Conservation (phyloP, 495 filamentous ascomycete species). For the Jackrogersella minutella region DNA sequence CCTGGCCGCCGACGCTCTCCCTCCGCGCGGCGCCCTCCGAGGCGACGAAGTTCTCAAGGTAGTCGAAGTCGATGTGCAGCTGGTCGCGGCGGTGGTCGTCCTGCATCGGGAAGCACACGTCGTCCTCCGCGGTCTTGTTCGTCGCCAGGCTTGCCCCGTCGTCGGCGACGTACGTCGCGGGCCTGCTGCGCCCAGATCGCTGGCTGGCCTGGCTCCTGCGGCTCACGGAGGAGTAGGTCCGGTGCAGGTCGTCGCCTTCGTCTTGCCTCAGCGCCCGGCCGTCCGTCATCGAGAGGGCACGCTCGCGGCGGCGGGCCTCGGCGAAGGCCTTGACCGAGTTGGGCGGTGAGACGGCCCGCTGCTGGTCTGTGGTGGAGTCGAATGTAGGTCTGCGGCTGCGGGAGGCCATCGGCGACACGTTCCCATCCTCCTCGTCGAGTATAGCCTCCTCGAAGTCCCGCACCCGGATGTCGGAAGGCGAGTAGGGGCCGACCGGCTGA, state of each 20-base stretch:
- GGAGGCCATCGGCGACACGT: slow-evolving; percentile 46
- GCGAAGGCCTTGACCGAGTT: slow-evolving; percentile 99
- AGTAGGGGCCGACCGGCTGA: slow-evolving; percentile 47
- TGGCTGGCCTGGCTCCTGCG: slow-evolving; percentile 53
- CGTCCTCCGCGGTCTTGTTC: slow-evolving; percentile 72
- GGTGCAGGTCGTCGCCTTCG: slow-evolving; percentile 72
- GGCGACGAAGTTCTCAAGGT: slow-evolving; percentile 80
- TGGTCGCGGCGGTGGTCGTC: slow-evolving; percentile 54
- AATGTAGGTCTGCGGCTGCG: slow-evolving; percentile 59
- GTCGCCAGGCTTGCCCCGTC: slow-evolving; percentile 60
- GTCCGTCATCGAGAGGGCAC: slow-evolving; percentile 62
- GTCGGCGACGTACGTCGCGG: slow-evolving; percentile 52
- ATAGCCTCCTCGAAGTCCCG: slow-evolving; percentile 78
- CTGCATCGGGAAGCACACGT: slow-evolving; percentile 81
- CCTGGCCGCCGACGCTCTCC: slow-evolving; percentile 45
- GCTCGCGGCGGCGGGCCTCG: slow-evolving; percentile 69
- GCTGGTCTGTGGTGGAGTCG: slow-evolving; percentile 49
- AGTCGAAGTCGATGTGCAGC: slow-evolving; percentile 82
- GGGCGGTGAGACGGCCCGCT: slow-evolving; percentile 81
- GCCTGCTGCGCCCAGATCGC: slow-evolving; percentile 52
- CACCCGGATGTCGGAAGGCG: slow-evolving; percentile 43
- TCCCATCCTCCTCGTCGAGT: slow-evolving; percentile 76
- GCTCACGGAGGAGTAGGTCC: slow-evolving; percentile 75
- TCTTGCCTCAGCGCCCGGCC: slow-evolving; percentile 48
- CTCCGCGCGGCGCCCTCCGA: slow-evolving; percentile 61